These are phyloP conservation scores for Pyrrhoderma noxium DNA, from an alignment of 1,284 basidiomycete genomes.

Conservation along the genomic window DNA sequence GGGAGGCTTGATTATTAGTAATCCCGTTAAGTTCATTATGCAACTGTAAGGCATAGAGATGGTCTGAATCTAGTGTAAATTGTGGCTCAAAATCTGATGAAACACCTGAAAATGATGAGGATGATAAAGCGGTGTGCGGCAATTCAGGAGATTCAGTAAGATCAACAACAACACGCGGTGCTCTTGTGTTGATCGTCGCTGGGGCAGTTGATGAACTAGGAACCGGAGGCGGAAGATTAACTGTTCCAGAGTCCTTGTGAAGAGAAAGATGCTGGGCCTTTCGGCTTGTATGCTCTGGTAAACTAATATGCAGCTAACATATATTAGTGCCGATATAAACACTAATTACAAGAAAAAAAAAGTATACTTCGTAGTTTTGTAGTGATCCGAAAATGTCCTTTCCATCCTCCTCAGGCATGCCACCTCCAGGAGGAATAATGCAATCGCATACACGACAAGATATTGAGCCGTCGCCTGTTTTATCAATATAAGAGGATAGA, in stretches of 20 bases:
- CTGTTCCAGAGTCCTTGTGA: neutral
- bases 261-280: neutral
- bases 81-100: neutral
- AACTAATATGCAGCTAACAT: slow-evolving; percentile 1
- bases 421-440: slow-evolving; percentile 6
- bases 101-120: neutral
- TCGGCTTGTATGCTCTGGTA: neutral
- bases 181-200: neutral
- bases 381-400: slow-evolving; percentile 13
- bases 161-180: neutral
- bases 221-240: neutral
- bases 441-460: slow-evolving; percentile 8
- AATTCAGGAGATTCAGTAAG: neutral
- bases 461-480: slow-evolving; percentile 2
- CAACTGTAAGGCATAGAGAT: slow-evolving; percentile 7
- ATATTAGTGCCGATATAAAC: neutral
- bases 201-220: neutral
- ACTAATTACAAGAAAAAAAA: neutral
- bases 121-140: neutral
- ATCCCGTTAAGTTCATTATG: slow-evolving; percentile 9
- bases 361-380: slow-evolving; percentile 6
- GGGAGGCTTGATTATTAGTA: neutral
- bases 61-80: slow-evolving; percentile 5
- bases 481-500: neutral
- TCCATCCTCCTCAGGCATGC: slow-evolving; percentile 12